Evolutionary conservation across 1,284 basidiomycete species (phyloP).

Genomic region (Prillingera fragicola): DNA sequence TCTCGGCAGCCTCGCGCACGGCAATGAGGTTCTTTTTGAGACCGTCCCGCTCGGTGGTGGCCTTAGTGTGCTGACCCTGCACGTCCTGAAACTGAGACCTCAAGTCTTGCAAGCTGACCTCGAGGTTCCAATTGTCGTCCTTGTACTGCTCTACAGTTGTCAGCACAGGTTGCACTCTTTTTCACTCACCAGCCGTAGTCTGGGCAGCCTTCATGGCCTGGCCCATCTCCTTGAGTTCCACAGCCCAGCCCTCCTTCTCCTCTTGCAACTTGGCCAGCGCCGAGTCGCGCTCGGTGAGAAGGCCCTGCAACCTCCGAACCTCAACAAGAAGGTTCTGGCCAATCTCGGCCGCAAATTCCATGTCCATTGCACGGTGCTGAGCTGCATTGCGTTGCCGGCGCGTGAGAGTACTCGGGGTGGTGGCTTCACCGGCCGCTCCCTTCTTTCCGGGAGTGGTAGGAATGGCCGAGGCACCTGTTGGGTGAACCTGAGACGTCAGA

Average conservation of each 20-base stretch:
- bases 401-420: conserved; percentile 30
- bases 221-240: conserved; percentile 64
- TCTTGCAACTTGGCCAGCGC: conserved; percentile 78
- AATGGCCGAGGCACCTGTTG: conserved; percentile 7
- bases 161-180: neutral
- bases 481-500: conserved; percentile 13
- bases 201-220: conserved; percentile 69
- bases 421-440: conserved; percentile 3
- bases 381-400: conserved; percentile 48
- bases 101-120: conserved; percentile 84
- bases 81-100: conserved; percentile 64
- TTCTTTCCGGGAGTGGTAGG: conserved; percentile 10
- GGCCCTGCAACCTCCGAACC: conserved; percentile 76
- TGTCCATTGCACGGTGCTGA: conserved; percentile 49
- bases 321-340: conserved; percentile 83
- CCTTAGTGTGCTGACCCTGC: conserved; percentile 61
- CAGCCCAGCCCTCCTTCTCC: conserved; percentile 71
- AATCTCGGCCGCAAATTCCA: conserved; percentile 92
- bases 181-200: conserved; percentile 61
- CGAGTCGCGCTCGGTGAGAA: conserved; percentile 82
- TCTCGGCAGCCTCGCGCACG: conserved; percentile 70
- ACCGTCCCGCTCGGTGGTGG: conserved; percentile 77
- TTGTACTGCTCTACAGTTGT: conserved; percentile 66
- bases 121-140: conserved; percentile 98
- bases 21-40: conserved; percentile 68